Evolutionary conservation across 2,329 filamentous ascomycete genomes (phyloP), one percentile per base, ranked within the genome.

Genomic region (Neonectria coccinea): DNA sequence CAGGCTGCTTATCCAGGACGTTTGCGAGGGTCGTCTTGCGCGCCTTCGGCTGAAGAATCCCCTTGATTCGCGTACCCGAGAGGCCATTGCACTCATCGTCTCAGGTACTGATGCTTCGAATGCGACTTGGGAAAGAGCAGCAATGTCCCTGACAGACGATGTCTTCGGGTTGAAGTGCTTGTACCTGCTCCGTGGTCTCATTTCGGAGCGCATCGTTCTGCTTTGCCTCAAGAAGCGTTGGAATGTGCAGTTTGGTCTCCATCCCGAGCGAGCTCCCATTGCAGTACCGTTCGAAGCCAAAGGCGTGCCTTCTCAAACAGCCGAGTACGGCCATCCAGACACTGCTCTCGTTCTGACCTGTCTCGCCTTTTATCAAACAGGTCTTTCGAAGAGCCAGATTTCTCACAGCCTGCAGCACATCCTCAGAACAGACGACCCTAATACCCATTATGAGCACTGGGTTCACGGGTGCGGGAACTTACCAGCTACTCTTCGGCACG

Each of bases 221-320:
- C 82, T 88, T 5, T 85, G 82, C 3, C 71, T 91, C 0, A 85
- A 86, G 55, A 92, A 91, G 72, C 79, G 88, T 2, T 92, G 86
- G 86, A 88, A 89, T 10, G 90, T 93, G 0, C 81, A 86, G 33
- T 93, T 89, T 55, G 88, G 88, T 0, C 76, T 90, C 0, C 83
- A 89, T 66, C 82, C 85, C 0, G 50, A 65, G 0, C 81, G 91
- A 14, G 80, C 84, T 44, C 87, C 88, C 0, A 84, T 91, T 5
- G 89, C 90, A 0, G 91, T 93, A 0, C 91, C 91, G 0, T 93
- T 85, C 53, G 82, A 86, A 11, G 88, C 88, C 0, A 92, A 93
- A 61, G 91, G 90, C 2, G 80, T 84, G 0, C 90, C 91, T 0
- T 85, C 84, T 0, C 84, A 86, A 0, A 83, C 87, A 6, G 86